Conservation (phyloP, 352 stramenopile genomes). For the Phytophthora aleatoria region DNA sequence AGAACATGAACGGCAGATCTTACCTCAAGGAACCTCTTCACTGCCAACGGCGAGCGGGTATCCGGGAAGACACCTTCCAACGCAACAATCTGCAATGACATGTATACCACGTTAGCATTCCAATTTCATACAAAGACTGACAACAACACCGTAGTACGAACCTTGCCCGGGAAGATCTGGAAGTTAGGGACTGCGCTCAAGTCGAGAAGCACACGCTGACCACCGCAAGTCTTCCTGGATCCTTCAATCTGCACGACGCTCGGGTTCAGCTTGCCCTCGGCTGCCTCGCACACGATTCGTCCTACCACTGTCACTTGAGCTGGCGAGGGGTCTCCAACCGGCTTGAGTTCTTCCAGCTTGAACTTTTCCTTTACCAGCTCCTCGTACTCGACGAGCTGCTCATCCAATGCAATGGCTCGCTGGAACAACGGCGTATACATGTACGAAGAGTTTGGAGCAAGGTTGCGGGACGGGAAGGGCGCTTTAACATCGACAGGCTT, state of each 20-base stretch:
- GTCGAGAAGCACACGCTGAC: slow-evolving; percentile 79
- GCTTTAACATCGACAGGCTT: slow-evolving; percentile 31
- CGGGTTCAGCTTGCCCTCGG: slow-evolving; percentile 83
- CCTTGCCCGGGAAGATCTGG: slow-evolving; percentile 85
- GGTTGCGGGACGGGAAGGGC: slow-evolving; percentile 68
- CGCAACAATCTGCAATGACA: slow-evolving; percentile 65
- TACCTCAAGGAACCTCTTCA: slow-evolving; percentile 84
- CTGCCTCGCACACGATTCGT: slow-evolving; percentile 83
- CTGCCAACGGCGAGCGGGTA: slow-evolving; percentile 68
- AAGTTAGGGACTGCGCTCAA: slow-evolving; percentile 71
- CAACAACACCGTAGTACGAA: slow-evolving; percentile 23
- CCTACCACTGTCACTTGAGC: slow-evolving; percentile 80
- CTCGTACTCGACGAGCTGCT: slow-evolving; percentile 80
- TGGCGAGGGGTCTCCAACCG: slow-evolving; percentile 75
- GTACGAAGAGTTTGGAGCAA: slow-evolving; percentile 61
- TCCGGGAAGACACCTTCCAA: slow-evolving; percentile 79
- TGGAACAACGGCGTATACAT: slow-evolving; percentile 89
- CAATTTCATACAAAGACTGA: neutral
- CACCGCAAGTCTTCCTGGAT: slow-evolving; percentile 80
- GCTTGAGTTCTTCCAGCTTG: slow-evolving; percentile 64
- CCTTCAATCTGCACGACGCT: slow-evolving; percentile 86
- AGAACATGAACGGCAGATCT: neutral
- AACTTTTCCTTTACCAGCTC: slow-evolving; percentile 70
- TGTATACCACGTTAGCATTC: slow-evolving; percentile 6
- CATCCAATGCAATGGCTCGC: slow-evolving; percentile 73